Percentiles rank a stretch among this genome's conserved stretches.
phyloP scores from a whole-genome alignment of 306 rosid genomes.

The Arachis hypogaea region DNA sequence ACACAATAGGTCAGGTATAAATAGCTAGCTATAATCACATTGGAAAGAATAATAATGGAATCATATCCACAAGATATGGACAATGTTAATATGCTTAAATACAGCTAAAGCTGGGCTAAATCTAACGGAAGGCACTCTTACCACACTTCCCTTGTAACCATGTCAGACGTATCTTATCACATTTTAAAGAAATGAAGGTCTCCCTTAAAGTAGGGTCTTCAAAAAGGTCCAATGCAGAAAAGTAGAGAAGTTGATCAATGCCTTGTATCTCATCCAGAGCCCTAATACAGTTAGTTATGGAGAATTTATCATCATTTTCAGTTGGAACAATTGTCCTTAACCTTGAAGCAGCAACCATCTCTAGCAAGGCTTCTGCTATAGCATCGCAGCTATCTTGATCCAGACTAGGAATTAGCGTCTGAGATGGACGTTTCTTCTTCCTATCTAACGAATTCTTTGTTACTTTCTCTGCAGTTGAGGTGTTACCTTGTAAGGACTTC shows the following conservation, averaged over 20 bases:
- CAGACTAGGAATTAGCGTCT: conserved; percentile 46
- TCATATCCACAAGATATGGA: conserved; percentile 22
- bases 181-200: conserved; percentile 68
- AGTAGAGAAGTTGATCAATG: conserved; percentile 58
- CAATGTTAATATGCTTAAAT: conserved; percentile 8
- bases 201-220: conserved; percentile 73
- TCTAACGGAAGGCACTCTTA: conserved; percentile 37
- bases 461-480: conserved; percentile 46
- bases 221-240: conserved; percentile 77
- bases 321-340: conserved; percentile 44
- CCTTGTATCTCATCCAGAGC: conserved; percentile 74
- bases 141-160: conserved; percentile 77
- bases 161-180: conserved; percentile 53
- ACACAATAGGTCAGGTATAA: not conserved
- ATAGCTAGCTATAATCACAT: not conserved
- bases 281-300: conserved; percentile 72
- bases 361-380: conserved; percentile 68
- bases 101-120: conserved; percentile 33
- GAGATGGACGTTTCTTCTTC: conserved; percentile 70
- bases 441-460: conserved; percentile 52
- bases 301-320: conserved; percentile 58
- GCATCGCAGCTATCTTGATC: conserved; percentile 57
- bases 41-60: conserved; percentile 1
- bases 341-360: conserved; percentile 72
- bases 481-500: conserved; percentile 44